These are phyloP conservation scores for Sequoiadendron giganteum DNA, from an alignment of 75 land plant genomes.

Conservation along the genomic window DNA sequence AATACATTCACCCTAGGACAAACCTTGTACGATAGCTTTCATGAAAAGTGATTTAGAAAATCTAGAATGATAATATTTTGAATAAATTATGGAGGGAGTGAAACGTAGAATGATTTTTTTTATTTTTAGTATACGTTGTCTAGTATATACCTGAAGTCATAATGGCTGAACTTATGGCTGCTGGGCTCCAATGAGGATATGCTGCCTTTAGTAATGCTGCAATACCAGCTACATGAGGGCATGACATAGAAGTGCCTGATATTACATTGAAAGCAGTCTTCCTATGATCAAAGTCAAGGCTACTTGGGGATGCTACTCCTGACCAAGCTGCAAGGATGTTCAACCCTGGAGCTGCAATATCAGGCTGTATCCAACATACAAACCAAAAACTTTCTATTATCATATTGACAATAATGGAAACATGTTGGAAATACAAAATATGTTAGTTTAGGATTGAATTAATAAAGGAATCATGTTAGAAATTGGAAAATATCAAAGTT, in stretches of 20 bases:
- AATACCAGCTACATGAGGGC: slow-evolving; percentile 28
- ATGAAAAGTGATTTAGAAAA: neutral
- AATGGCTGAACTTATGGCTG: slow-evolving; percentile 29
- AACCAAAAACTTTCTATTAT: neutral
- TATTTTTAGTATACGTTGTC: too few relatives aligned
- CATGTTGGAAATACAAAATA: too few relatives aligned
- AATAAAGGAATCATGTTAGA: too few relatives aligned
- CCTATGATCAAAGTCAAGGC: slow-evolving; percentile 7
- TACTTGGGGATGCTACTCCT: slow-evolving; percentile 5
- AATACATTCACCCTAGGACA: neutral
- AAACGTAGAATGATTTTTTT: neutral
- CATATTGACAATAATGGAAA: neutral
- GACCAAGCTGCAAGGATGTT: slow-evolving; percentile 31
- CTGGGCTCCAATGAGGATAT: slow-evolving; percentile 33
- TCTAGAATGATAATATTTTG: neutral
- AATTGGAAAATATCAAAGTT: neutral
- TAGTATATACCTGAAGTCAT: slow-evolving; percentile 17
- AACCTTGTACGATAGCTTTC: neutral
- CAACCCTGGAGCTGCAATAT: slow-evolving; percentile 33
- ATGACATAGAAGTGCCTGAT: slow-evolving; percentile 34
- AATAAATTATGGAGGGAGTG: neutral
- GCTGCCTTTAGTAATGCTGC: slow-evolving; percentile 23
- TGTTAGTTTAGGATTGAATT: too few relatives aligned
- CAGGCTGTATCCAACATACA: slow-evolving; percentile 21
- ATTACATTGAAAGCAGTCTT: slow-evolving; percentile 21